Conservation (phyloP, 2,329 filamentous ascomycete species). For the Paraphaeosphaeria sporulosa region DNA sequence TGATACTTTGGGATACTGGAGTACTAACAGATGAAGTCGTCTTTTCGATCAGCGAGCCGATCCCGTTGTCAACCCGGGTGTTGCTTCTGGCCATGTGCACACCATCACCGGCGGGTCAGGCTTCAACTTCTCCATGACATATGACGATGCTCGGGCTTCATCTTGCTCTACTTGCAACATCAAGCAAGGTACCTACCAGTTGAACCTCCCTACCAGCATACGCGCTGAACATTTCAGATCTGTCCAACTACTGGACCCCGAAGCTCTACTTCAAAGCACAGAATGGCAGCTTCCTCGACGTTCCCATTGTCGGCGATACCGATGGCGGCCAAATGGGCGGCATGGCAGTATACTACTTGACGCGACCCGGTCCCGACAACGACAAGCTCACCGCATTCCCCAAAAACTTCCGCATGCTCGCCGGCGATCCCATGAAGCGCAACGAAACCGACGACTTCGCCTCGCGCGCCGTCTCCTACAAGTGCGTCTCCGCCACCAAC, state of each 20-base stretch:
- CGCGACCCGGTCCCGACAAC: slow-evolving; percentile 60
- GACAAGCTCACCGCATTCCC: slow-evolving; percentile 76
- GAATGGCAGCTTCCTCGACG: slow-evolving; percentile 61
- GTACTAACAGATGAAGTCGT: slow-evolving; percentile 54
- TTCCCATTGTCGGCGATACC: slow-evolving; percentile 64
- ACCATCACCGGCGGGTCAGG: slow-evolving; percentile 73
- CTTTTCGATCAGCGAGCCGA: slow-evolving; percentile 68
- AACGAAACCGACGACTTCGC: slow-evolving; percentile 56
- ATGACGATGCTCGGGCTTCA: slow-evolving; percentile 64
- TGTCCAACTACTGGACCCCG: slow-evolving; percentile 80
- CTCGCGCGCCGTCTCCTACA: slow-evolving; percentile 62
- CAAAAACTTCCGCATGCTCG: slow-evolving; percentile 73
- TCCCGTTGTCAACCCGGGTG: slow-evolving; percentile 71
- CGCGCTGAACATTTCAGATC: neutral
- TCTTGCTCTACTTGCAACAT: slow-evolving; percentile 73
- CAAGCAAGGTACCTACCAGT: slow-evolving; percentile 40
- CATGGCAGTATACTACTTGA: slow-evolving; percentile 78
- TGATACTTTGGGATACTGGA: too few species aligned
- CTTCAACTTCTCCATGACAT: slow-evolving; percentile 69
- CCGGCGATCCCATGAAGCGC: slow-evolving; percentile 69
- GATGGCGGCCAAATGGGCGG: slow-evolving; percentile 57
- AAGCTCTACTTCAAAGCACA: slow-evolving; percentile 68
- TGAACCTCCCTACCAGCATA: neutral
- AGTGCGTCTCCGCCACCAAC: slow-evolving; percentile 58
- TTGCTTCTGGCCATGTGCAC: slow-evolving; percentile 68